Evolutionary conservation across 129 eudicot species (phyloP), one percentile per base, ranked within the genome.

Genomic region (Chrysanthemum seticuspe): DNA sequence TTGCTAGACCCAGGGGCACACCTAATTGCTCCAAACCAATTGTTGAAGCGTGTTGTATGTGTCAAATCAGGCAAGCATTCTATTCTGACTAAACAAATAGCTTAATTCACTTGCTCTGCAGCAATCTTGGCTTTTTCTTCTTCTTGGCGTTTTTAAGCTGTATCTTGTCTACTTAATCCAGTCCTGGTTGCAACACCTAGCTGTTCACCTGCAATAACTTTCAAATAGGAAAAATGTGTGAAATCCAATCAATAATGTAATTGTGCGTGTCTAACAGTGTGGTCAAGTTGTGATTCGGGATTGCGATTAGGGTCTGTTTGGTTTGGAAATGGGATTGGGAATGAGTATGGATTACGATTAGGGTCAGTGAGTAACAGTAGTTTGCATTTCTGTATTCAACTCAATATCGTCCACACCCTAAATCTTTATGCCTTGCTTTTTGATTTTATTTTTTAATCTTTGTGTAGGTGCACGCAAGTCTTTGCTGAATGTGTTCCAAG

Each of bases 1-100:
- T 76, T 94, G 74, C 85, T 94, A 11, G 99, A 94, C 75, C 99
- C 99, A 31, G 97, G 84, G 65, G 73, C 96, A 16, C 83, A 83
- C 78, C 75, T 94, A 81, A 94, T 94, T 70, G 68, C 63, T 65
- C 69, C 89, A 68, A 90, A 88, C 45, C 89, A 94, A 75, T 77
- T 94, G 27, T 49, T 81, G 84, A 81, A 79, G 56, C 99, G 99
- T 73, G 87, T 94, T 73, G 96, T 85, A 56, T 94, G 99, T 74
- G 99, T 94, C 80, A 94, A 85, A 79, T 80, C 97, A 72, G 99
- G 99, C 74, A 68, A 75, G 82, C 70, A 64, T 36, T 62, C 54
- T 64, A 14, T 36, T 60, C 62, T 80, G 70, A 49, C 55, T 45
- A 16, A 31, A 63, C 12, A 23, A 61, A 18, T 49, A 60, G 68